phyloP scores from a whole-genome alignment of 305 asterid genomes.

The Rubia tinctorum region DNA sequence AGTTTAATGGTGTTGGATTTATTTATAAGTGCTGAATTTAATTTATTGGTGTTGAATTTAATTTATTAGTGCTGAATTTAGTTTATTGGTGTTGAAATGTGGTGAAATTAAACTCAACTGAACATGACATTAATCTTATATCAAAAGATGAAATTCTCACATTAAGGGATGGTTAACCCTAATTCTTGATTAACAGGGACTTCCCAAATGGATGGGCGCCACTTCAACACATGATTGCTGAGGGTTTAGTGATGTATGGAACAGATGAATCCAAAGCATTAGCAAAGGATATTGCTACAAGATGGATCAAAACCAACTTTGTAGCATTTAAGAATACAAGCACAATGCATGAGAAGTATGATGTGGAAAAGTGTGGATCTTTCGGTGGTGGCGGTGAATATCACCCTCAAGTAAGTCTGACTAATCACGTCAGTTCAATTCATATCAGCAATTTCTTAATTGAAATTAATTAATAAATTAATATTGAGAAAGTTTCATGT shows the following conservation, averaged over 20 bases:
- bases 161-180: not conserved
- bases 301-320: constrained; percentile 80
- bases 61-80: too few relatives aligned
- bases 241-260: constrained; percentile 62
- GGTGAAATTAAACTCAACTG: too few relatives aligned
- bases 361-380: constrained; percentile 71
- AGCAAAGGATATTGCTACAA: constrained; percentile 58
- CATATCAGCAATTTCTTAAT: too few relatives aligned
- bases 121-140: too few relatives aligned
- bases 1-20: too few relatives aligned
- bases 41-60: too few relatives aligned
- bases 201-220: constrained; percentile 99
- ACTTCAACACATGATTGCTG: constrained; percentile 81
- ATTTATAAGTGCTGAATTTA: too few relatives aligned
- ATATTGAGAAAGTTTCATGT: too few relatives aligned
- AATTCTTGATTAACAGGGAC: constrained; percentile 48
- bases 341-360: constrained; percentile 81
- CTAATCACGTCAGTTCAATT: too few relatives aligned
- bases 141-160: too few relatives aligned
- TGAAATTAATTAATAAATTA: too few relatives aligned
- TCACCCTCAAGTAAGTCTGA: constrained; percentile 64
- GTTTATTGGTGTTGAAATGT: too few relatives aligned
- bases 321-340: constrained; percentile 64
- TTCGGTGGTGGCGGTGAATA: constrained; percentile 93
- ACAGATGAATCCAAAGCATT: constrained; percentile 42